Percentiles rank a stretch among this genome's conserved stretches.
These are phyloP conservation scores for Grosmannia huntii DNA, from an alignment of 2,329 filamentous ascomycete species.

Conservation along the genomic window DNA sequence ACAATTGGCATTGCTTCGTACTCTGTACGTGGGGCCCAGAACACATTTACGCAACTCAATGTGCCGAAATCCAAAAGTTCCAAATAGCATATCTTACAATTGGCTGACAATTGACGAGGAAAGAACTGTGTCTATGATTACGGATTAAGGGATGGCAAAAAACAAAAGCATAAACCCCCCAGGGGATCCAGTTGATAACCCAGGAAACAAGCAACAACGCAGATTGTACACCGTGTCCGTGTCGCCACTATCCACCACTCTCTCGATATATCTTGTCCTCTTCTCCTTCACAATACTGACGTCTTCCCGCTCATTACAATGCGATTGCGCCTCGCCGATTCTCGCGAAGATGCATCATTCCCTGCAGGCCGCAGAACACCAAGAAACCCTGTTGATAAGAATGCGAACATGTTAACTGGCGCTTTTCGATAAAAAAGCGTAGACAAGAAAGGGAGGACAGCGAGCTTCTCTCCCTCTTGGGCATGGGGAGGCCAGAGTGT, in stretches of 20 bases:
- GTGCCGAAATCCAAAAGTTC: no score
- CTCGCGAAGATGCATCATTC: slow-evolving; percentile 71
- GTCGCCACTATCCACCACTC: background rate
- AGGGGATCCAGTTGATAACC: background rate
- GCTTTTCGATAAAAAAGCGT: no score
- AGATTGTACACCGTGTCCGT: background rate
- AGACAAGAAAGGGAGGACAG: no score
- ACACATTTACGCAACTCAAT: no score
- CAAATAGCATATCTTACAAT: no score
- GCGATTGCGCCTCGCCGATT: slow-evolving; percentile 75
- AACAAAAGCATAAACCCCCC: background rate
- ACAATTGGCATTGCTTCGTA: no score
- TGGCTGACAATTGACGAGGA: no score
- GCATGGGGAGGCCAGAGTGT: background rate
- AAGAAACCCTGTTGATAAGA: slow-evolving; percentile 58
- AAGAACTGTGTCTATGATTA: no score
- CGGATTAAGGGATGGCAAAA: no score
- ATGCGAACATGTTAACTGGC: background rate
- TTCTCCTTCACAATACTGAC: background rate
- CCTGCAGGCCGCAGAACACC: slow-evolving; percentile 83
- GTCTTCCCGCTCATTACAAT: slow-evolving; percentile 29
- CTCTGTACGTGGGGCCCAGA: no score
- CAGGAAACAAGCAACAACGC: background rate
- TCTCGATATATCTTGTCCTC: background rate
- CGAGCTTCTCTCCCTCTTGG: background rate